A percentile compares a stretch with the other conserved stretches of the same genome.
Conservation (phyloP, 805 yeast species). For the Torulaspora maleeae region DNA sequence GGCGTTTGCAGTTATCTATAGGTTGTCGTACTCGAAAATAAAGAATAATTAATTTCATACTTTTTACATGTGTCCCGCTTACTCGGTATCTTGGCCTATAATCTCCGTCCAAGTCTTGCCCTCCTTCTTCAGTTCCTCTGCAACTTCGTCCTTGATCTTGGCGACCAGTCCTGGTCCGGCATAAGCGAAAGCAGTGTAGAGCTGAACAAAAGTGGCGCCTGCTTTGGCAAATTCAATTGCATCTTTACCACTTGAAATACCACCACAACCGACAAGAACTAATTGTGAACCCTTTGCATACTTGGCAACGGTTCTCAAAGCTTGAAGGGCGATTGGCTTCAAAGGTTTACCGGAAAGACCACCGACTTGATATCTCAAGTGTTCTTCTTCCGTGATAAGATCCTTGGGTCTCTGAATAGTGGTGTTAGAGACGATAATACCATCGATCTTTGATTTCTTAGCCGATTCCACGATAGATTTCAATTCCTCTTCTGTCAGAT, state of each 20-base stretch:
- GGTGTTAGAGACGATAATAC: conserved; percentile 88
- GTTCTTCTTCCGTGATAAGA: conserved; percentile 46
- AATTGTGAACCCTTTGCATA: conserved; percentile 68
- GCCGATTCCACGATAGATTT: conserved; percentile 79
- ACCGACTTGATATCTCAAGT: conserved; percentile 58
- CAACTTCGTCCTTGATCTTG: conserved; percentile 55
- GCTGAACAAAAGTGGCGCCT: conserved; percentile 85
- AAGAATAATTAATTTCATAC: conserved; percentile 1
- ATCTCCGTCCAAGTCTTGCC: conserved; percentile 83
- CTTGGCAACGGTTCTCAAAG: conserved; percentile 65
- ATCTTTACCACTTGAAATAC: conserved; percentile 81
- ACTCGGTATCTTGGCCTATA: conserved; percentile 55
- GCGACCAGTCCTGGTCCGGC: conserved; percentile 83
- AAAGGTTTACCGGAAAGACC: conserved; percentile 93
- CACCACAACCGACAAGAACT: conserved; percentile 90
- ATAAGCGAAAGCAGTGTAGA: conserved; percentile 88
- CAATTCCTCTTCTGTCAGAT: conserved; percentile 74
- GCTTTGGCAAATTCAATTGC: conserved; percentile 89
- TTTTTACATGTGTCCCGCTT: conserved; percentile 1
- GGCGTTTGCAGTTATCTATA: conserved; percentile 28
- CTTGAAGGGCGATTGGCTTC: conserved; percentile 70
- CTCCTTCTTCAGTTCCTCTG: conserved; percentile 57
- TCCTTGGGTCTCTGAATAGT: conserved; percentile 75
- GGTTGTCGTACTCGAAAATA: conserved; percentile 3
- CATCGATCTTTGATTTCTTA: conserved; percentile 73